Evolutionary conservation across 768 basidiomycete species (phyloP), one percentile per base, ranked within the genome.

Genomic region (Kwoniella mangroviensis): DNA sequence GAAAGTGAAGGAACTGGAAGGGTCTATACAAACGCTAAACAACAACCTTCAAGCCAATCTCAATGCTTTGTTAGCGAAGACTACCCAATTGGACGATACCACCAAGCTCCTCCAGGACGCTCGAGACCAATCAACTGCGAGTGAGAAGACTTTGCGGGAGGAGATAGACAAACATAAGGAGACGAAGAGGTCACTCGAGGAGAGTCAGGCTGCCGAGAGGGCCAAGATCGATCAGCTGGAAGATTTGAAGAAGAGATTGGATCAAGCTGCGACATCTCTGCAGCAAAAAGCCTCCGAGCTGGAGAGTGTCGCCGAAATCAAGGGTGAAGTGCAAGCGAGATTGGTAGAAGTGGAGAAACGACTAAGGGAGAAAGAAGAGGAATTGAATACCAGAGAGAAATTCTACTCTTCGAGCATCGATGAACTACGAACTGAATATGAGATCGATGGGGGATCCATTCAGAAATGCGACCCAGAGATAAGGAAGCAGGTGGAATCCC

Each of bases 341-440:
- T 9, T 51, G 84, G 62, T 82, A 85, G 72, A 75, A 85, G 4
- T 45, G 73, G 63, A 84, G 75, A 78, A 49, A 6, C 34, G 6
- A 34, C 34, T 7, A 34, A 34, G 34, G 34, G 34, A 84, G 72
- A 73, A 77, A 54, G 34, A 67, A 28, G 58, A 57, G 26, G 54
- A 58, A 11, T 61, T 40, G 21, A 68, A 74, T 58, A 63, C 64
- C 11, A 84, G 85, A 9, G 79, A 84, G 17, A 79, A 60, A 51
- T 17, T 4, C 10, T 12, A 26, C 12, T 26, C 58, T 41, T 40
- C 51, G 19, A 45, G 21, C 49, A 19, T 67, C 17, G 52, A 56
- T 13, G 45, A 55, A 24, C 10, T 42, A 21, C 52, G 53, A 43
- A 26, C 63, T 7, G 63, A 64, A 21, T 22, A n/a, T 19, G 51